These are phyloP conservation scores for Colletotrichum melonis DNA, from an alignment of 2,329 filamentous ascomycete species.

Conservation along the genomic window DNA sequence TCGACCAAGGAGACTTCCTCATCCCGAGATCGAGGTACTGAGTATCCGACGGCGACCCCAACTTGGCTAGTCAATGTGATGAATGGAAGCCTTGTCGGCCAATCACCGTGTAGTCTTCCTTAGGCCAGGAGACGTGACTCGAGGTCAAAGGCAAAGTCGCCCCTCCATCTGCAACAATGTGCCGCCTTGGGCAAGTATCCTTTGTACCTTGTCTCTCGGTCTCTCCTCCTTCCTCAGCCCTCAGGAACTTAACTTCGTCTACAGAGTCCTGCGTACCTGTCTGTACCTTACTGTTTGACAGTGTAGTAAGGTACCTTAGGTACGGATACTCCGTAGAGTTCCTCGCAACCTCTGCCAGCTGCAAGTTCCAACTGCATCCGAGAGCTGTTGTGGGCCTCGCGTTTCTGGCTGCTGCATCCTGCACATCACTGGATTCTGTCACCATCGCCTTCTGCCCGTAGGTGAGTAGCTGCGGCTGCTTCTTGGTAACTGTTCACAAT, in stretches of 20 bases:
- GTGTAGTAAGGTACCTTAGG: no score
- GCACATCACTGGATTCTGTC: conserved; percentile 1
- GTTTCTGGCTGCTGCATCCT: background rate
- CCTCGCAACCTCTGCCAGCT: background rate
- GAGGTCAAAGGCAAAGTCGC: background rate
- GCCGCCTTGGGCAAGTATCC: background rate
- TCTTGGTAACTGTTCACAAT: no score
- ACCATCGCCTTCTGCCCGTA: background rate
- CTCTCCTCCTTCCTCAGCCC: background rate
- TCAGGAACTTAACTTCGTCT: background rate
- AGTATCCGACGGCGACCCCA: background rate
- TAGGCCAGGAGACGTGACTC: conserved; percentile 23
- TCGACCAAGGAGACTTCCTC: background rate
- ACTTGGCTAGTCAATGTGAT: conserved; percentile 29
- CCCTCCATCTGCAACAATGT: background rate
- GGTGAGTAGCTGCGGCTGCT: no score
- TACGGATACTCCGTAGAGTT: background rate
- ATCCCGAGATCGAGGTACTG: background rate
- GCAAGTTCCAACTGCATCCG: background rate
- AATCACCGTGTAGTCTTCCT: conserved; percentile 3
- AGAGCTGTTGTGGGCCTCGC: background rate
- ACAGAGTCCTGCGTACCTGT: no score
- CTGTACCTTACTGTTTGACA: no score
- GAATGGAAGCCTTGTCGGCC: background rate
- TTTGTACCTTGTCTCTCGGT: background rate